Evolutionary conservation across 352 stramenopile genomes (phyloP), one percentile per base, ranked within the genome.

Genomic region (Phytophthora europaea): DNA sequence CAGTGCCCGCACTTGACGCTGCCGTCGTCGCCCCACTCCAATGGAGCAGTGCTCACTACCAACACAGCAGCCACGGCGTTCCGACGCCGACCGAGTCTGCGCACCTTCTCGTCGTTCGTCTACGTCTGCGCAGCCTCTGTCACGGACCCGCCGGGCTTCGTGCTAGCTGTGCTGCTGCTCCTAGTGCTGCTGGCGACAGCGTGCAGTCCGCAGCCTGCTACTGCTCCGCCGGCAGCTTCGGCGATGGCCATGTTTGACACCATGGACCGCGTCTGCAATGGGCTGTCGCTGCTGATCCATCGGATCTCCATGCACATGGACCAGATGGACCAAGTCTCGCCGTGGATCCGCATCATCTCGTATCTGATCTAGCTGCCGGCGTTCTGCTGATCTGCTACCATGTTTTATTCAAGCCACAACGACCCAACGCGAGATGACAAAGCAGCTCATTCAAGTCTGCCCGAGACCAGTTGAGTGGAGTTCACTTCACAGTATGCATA

Each of bases 51-150:
- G 10, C 65, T 74, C 38, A 68, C 61, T 20, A 79, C 68, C 50
- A 72, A 75, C 59, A 71, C 75, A 54, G 65, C 76, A 60, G 68
- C 68, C 12, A 76, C 65, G 2, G 67, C 69, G 0, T 84, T 85
- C 68, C 75, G 66, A 74, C 74, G 60, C 23, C 71, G 70, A 23
- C 67, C 75, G n/a, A 86, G 70, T 70, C 75, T 89, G 34, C 87
- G 87, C 15, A 91, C 85, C 43, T 78, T 85, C 58, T 87, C 82
- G 55, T 94, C 87, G 16, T 90, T 94, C 38, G 73, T 90, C 16
- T 94, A 89, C 71, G 84, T 94, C 20, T 94, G 75, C 57, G 70
- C 85, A 20, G 87, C 87, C 28, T 92, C 84, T 4, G 65, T 94
- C 18, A 91, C 87, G 3, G 81, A 93, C 48, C 87, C 87, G 16